Percentiles rank a stretch among this genome's conserved stretches.
These are phyloP conservation scores for Mychonastes homosphaera DNA, from an alignment of 139 green algal species.

Conservation along the genomic window DNA sequence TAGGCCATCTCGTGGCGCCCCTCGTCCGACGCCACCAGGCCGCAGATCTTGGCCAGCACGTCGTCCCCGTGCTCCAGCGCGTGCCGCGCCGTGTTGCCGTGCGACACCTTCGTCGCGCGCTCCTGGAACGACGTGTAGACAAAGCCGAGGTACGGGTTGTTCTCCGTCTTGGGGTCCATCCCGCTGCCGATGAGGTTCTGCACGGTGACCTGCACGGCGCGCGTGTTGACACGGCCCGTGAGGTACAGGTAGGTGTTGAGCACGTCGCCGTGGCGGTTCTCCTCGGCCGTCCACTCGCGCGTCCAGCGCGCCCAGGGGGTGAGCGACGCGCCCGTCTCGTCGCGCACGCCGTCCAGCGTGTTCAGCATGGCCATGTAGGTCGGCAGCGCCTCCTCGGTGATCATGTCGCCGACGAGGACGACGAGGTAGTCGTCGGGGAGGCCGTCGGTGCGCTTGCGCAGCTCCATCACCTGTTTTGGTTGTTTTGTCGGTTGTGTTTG, in stretches of 20 bases:
- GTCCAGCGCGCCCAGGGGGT: slow-evolving; percentile 85
- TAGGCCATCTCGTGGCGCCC: slow-evolving; percentile 93
- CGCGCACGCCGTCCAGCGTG: slow-evolving; percentile 90
- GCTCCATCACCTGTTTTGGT: slow-evolving; percentile 70
- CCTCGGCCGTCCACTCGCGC: slow-evolving; percentile 85
- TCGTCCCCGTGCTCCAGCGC: slow-evolving; percentile 82
- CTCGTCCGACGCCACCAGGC: slow-evolving; percentile 87
- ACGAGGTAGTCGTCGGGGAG: slow-evolving; percentile 95
- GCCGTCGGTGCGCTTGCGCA: slow-evolving; percentile 62
- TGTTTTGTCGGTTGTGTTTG: too few species aligned
- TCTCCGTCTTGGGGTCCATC: slow-evolving; percentile 96
- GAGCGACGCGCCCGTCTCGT: slow-evolving; percentile 76
- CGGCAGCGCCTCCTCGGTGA: slow-evolving; percentile 97
- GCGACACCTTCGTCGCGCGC: slow-evolving; percentile 87
- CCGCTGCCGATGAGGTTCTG: slow-evolving; percentile 94
- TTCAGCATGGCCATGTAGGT: slow-evolving; percentile 99
- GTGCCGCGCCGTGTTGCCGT: slow-evolving; percentile 89
- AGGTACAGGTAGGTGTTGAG: slow-evolving; percentile 97
- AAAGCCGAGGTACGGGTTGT: slow-evolving; percentile 99
- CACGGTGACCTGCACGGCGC: slow-evolving; percentile 83
- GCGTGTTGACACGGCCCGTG: slow-evolving; percentile 37
- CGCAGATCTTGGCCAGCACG: slow-evolving; percentile 80
- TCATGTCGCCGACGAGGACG: slow-evolving; percentile 83
- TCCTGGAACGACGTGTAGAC: slow-evolving; percentile 98
- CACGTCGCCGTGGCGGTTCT: slow-evolving; percentile 97